These are phyloP conservation scores for Leishmania amazonensis DNA, from an alignment of 208 protist genomes.

Conservation along the genomic window DNA sequence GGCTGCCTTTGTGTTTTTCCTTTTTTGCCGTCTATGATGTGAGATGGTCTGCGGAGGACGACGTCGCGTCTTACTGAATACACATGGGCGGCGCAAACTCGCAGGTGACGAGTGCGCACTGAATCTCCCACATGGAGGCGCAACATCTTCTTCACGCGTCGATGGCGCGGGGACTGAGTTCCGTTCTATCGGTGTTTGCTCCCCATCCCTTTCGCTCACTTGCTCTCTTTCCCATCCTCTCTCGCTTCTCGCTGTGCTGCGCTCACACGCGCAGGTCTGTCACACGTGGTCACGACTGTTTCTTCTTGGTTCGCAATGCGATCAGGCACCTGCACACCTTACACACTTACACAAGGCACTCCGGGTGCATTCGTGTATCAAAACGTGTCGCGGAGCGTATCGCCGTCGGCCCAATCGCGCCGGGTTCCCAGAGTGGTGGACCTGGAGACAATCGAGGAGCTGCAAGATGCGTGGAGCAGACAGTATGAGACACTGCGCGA, in stretches of 20 bases:
- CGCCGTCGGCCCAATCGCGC: constrained; percentile 4
- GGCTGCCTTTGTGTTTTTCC: neutral
- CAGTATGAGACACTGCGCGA: constrained; percentile 31
- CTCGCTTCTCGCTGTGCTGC: neutral
- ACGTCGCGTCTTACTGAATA: too few relatives aligned
- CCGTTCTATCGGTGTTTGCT: neutral
- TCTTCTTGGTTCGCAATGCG: neutral
- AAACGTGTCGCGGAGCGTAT: constrained; percentile 21
- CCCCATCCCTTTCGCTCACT: neutral
- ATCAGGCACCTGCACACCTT: neutral
- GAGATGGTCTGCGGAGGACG: neutral
- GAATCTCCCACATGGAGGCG: too few relatives aligned
- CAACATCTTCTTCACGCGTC: too few relatives aligned
- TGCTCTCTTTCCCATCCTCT: neutral
- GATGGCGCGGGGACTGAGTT: neutral
- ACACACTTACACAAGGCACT: neutral
- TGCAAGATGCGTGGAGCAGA: constrained; percentile 63
- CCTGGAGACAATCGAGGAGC: constrained; percentile 57
- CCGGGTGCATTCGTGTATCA: constrained; percentile 7
- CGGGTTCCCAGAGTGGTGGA: constrained; percentile 26
- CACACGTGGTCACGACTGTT: neutral
- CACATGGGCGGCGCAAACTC: too few relatives aligned
- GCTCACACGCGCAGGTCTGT: neutral
- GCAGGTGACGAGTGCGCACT: too few relatives aligned
- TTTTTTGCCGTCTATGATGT: neutral